Conservation (phyloP, 331 rosid species). For the Telfairia occidentalis region DNA sequence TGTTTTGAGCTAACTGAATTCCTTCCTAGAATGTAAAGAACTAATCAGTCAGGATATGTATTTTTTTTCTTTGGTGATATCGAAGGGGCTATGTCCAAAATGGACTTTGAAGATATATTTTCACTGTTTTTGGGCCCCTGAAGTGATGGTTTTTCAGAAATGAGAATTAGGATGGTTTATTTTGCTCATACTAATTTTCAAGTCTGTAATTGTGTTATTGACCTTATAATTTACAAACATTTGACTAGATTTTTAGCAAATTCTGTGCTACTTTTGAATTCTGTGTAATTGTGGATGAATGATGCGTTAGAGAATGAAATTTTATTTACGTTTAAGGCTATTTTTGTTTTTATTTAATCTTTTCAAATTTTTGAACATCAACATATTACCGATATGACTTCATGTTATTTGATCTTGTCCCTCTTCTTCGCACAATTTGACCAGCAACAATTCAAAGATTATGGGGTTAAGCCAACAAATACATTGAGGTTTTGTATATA, state of each 20-base stretch:
- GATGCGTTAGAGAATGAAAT: background rate
- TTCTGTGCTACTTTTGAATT: background rate
- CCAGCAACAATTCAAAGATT: too few species aligned
- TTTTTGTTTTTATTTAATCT: background rate
- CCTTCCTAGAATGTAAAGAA: background rate
- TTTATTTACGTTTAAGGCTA: background rate
- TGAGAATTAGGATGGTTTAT: background rate
- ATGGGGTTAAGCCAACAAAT: too few species aligned
- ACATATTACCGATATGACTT: too few species aligned
- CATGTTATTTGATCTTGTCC: background rate
- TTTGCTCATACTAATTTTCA: background rate
- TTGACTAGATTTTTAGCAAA: background rate
- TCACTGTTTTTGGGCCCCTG: background rate
- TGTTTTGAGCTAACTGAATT: background rate
- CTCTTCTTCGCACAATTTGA: background rate
- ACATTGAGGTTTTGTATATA: too few species aligned
- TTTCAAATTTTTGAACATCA: background rate
- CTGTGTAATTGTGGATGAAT: background rate
- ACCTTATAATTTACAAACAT: background rate
- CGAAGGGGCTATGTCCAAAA: background rate
- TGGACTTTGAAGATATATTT: background rate
- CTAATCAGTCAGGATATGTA: background rate
- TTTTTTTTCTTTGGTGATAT: background rate
- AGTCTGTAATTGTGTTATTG: background rate
- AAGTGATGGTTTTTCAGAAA: background rate